Conservation (phyloP, 2,329 filamentous ascomycete genomes). For the Cadophora malorum region DNA sequence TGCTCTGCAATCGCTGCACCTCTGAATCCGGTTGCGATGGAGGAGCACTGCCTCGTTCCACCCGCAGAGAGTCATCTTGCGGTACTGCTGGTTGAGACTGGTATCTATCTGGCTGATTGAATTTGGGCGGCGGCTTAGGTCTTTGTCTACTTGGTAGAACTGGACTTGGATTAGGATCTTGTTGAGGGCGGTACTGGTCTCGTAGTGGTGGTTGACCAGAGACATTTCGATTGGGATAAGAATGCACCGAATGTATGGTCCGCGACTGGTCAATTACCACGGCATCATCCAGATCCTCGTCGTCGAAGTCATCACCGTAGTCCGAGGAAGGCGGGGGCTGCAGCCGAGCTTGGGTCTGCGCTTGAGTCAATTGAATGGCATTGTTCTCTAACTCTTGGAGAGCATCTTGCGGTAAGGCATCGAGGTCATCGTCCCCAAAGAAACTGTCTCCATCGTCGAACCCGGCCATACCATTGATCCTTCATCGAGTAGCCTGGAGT, state of each 20-base stretch:
- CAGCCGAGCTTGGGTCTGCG: constrained; percentile 35
- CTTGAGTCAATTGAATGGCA: constrained; percentile 63
- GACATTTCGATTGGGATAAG: constrained; percentile 30
- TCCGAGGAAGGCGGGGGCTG: constrained; percentile 45
- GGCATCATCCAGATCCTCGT: constrained; percentile 58
- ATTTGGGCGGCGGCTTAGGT: constrained; percentile 26
- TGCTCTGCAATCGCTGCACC: constrained; percentile 36
- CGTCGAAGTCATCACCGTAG: constrained; percentile 47
- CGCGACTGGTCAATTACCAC: constrained; percentile 53
- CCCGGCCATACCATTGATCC: constrained; percentile 49
- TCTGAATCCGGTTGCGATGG: constrained; percentile 22
- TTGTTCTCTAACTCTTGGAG: constrained; percentile 69
- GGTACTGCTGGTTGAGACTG: constrained; percentile 16
- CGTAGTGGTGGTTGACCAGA: constrained; percentile 31
- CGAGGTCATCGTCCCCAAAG: constrained; percentile 69
- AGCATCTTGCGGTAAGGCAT: constrained; percentile 62
- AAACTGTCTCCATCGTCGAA: constrained; percentile 56
- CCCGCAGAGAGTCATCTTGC: constrained; percentile 31
- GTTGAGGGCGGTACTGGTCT: constrained; percentile 38
- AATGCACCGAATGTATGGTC: constrained; percentile 35
- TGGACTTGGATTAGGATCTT: constrained; percentile 32
- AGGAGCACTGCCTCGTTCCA: constrained; percentile 31
- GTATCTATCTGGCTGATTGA: constrained; percentile 25
- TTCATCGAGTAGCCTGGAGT: constrained; percentile 40
- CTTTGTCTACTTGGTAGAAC: constrained; percentile 28